Conservation (phyloP, 768 basidiomycete genomes). For the Leccinum olivaceopallidum region DNA sequence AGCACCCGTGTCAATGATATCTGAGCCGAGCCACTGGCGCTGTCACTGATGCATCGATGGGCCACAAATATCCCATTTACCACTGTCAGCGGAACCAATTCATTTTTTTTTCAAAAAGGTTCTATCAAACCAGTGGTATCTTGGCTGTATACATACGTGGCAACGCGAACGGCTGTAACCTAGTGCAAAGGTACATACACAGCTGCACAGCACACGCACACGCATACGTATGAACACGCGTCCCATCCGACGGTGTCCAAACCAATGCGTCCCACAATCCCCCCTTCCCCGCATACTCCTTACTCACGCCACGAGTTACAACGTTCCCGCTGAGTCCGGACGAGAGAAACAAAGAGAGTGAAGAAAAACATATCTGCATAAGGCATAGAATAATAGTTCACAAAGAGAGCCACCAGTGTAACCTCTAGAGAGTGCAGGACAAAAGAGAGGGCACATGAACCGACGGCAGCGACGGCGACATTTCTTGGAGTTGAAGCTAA, state of each 20-base stretch:
- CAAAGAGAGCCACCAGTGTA: neutral
- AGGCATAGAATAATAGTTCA: neutral
- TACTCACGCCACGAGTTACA: neutral
- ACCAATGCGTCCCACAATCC: neutral
- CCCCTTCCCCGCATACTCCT: no score
- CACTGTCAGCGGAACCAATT: no score
- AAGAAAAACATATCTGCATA: neutral
- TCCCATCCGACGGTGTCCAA: neutral
- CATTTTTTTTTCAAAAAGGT: no score
- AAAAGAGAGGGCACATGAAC: constrained; percentile 8
- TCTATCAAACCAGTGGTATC: no score
- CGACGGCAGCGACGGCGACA: constrained; percentile 4
- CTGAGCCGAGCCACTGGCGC: no score
- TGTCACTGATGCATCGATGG: no score
- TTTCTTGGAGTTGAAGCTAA: neutral
- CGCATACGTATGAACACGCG: no score
- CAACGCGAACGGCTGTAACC: neutral
- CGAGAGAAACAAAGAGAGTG: neutral
- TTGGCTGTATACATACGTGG: no score
- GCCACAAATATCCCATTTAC: no score
- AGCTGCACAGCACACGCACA: neutral
- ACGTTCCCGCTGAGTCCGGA: neutral
- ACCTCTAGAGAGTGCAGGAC: neutral
- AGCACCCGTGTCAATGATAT: no score
- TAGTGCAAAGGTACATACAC: neutral